A percentile compares a stretch with the other conserved stretches of the same genome.
phyloP scores from a whole-genome alignment of 139 green algal species.

The Coelastrella sp. region DNA sequence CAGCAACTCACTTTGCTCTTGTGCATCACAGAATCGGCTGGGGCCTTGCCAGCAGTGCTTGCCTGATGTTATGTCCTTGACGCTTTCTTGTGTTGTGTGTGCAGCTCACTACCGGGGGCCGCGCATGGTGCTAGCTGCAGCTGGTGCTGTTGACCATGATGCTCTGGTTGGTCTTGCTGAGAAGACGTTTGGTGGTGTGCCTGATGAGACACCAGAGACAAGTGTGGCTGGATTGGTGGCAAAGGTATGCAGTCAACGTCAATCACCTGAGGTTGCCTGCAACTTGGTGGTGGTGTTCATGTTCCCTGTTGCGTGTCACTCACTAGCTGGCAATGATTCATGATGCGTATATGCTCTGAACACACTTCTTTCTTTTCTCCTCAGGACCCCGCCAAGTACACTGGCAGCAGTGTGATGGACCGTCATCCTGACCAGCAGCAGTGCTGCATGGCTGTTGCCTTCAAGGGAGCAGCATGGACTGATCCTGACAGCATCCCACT shows the following conservation, averaged over 20 bases:
- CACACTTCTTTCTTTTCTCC: not conserved
- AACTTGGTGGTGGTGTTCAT: not conserved
- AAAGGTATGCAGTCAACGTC: not conserved
- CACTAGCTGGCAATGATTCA: no score
- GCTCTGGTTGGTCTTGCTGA: conserved; percentile 86
- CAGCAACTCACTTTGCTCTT: no score
- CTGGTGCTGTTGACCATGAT: conserved; percentile 96
- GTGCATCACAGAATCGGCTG: no score
- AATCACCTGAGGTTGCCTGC: not conserved
- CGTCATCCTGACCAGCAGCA: conserved; percentile 88
- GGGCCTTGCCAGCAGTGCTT: no score
- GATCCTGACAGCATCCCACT: conserved; percentile 97
- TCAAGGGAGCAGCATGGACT: conserved; percentile 94
- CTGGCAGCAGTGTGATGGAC: conserved; percentile 95
- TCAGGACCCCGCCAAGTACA: conserved; percentile 92
- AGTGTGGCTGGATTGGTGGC: conserved; percentile 50
- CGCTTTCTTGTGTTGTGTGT: not conserved
- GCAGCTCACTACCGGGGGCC: conserved; percentile 36
- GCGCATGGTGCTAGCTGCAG: conserved; percentile 84
- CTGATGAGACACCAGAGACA: conserved; percentile 61
- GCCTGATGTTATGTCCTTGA: no score
- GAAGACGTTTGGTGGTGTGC: conserved; percentile 65
- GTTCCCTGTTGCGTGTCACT: no score
- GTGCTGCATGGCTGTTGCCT: conserved; percentile 90
- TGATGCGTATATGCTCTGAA: no score